These are phyloP conservation scores for Petasospora fabianii DNA, from an alignment of 1,139 yeast genomes.

Conservation along the genomic window DNA sequence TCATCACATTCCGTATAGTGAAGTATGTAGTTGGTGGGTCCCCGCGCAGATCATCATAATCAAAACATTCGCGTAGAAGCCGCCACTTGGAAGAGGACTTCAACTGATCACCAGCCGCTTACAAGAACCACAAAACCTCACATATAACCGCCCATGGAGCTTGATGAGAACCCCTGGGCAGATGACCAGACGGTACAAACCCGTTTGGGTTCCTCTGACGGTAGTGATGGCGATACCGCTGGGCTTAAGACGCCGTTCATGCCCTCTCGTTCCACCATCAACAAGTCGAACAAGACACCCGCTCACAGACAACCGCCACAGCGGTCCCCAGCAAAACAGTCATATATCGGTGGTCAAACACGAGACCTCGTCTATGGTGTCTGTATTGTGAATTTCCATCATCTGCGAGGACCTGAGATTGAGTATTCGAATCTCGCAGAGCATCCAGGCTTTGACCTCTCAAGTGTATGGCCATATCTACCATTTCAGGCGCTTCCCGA, in stretches of 20 bases:
- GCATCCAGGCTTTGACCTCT: conserved; percentile 32
- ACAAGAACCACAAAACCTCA: too few species aligned
- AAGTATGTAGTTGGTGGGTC: too few species aligned
- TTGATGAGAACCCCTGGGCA: conserved; percentile 23
- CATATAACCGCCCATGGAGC: neutral
- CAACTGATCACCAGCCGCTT: too few species aligned
- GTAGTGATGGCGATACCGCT: too few species aligned
- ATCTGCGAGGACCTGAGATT: conserved; percentile 89
- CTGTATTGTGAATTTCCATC: conserved; percentile 91
- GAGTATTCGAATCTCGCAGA: conserved; percentile 83
- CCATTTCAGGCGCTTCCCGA: conserved; percentile 96
- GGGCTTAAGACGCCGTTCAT: neutral
- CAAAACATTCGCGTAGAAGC: too few species aligned
- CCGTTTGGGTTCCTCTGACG: too few species aligned
- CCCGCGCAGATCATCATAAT: too few species aligned
- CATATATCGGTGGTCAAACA: conserved; percentile 18
- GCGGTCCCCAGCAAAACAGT: conserved; percentile 16
- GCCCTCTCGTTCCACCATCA: neutral
- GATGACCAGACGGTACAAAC: conserved; percentile 6
- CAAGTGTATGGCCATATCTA: conserved; percentile 73
- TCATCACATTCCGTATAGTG: too few species aligned
- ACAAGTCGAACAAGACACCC: neutral
- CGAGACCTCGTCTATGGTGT: conserved; percentile 64
- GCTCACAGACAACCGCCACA: neutral
- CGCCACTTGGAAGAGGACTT: too few species aligned